Percentiles rank a stretch among this genome's conserved stretches.
Conservation (phyloP, 805 yeast genomes). For the Isabelozyma heimii region DNA sequence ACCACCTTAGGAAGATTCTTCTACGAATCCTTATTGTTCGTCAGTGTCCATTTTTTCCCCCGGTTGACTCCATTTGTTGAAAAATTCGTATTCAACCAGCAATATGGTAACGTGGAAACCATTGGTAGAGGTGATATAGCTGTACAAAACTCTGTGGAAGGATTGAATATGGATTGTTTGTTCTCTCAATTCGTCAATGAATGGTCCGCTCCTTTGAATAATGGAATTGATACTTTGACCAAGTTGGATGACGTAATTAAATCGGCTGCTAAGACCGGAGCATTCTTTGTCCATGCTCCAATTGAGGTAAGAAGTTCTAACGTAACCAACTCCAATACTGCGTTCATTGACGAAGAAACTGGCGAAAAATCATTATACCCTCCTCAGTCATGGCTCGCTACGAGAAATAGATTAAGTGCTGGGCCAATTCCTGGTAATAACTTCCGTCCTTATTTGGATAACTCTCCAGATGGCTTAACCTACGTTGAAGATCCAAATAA, state of each 20-base stretch:
- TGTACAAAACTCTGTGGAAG: conserved; percentile 79
- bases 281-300: conserved; percentile 90
- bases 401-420: conserved; percentile 50
- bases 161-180: conserved; percentile 92
- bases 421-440: conserved; percentile 88
- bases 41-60: conserved; percentile 72
- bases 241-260: conserved; percentile 61
- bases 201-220: conserved; percentile 89
- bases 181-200: conserved; percentile 93
- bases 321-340: conserved; percentile 52
- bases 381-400: conserved; percentile 47
- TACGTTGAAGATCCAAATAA: conserved; percentile 45
- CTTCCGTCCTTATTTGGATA: conserved; percentile 77
- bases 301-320: conserved; percentile 93
- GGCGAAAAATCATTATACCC: conserved; percentile 41
- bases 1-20: conserved; percentile 72
- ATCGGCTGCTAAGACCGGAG: conserved; percentile 56
- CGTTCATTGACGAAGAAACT: conserved; percentile 30
- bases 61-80: conserved; percentile 82
- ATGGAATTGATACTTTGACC: conserved; percentile 69
- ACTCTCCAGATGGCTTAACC: conserved; percentile 61
- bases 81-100: conserved; percentile 78
- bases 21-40: conserved; percentile 76
- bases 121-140: conserved; percentile 59
- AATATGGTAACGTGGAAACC: conserved; percentile 75